phyloP scores from a whole-genome alignment of 257 asterid genomes.

The Petrea volubilis region DNA sequence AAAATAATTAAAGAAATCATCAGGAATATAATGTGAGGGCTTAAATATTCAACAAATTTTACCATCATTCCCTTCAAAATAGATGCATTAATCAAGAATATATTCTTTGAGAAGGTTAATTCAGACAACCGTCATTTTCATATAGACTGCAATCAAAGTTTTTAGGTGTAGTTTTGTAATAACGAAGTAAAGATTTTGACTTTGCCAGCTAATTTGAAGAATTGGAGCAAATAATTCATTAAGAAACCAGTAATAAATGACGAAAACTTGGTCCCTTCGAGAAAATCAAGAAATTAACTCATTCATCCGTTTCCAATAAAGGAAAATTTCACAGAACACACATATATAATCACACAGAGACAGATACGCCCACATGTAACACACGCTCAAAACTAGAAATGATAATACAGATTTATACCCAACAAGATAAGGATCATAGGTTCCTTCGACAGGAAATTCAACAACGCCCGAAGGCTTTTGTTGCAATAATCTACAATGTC shows the following conservation, averaged over 20 bases:
- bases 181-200: slow-evolving; percentile 31
- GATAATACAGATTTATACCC: slow-evolving; percentile 53
- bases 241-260: slow-evolving; percentile 9
- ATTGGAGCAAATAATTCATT: neutral
- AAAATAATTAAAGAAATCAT: neutral
- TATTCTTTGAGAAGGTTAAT: slow-evolving; percentile 20
- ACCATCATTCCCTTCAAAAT: slow-evolving; percentile 14
- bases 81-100: slow-evolving; percentile 21
- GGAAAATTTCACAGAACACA: neutral
- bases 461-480: slow-evolving; percentile 58
- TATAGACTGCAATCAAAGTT: slow-evolving; percentile 13
- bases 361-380: neutral
- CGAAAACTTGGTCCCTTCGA: neutral
- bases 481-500: slow-evolving; percentile 79
- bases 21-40: neutral
- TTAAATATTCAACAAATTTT: neutral
- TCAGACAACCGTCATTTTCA: slow-evolving; percentile 23
- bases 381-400: neutral
- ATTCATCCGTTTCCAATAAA: slow-evolving; percentile 15
- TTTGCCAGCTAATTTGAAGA: slow-evolving; percentile 8
- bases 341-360: neutral
- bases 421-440: slow-evolving; percentile 87
- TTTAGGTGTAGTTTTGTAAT: slow-evolving; percentile 20
- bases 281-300: neutral
- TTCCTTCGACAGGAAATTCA: slow-evolving; percentile 83